Base-by-base conservation (phyloP, 495 filamentous ascomycete species). In the Corynascus novoguineensis region DNA sequence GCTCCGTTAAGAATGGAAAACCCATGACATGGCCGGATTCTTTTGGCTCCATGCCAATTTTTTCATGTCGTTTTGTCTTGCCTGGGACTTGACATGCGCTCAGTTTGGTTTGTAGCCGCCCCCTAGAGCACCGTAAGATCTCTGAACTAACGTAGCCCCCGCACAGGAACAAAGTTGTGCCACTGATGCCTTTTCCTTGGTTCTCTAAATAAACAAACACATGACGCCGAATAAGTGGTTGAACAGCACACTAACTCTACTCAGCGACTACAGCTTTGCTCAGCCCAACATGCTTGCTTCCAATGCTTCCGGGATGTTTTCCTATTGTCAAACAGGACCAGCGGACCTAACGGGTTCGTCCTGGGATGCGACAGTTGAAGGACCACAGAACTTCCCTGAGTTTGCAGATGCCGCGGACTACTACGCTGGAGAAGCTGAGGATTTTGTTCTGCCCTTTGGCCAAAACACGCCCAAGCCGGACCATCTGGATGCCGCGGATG, bases 311-410 rank as follows among this genome's bases (percentile, higher is more conserved):
- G 75, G 70, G 62, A 72, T 75, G 68, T 76, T 77, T 77, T 75
- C 71, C 73, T 78, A 73, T 67, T 76, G 72, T 73, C 76, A 79
- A 52, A 76, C 76, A 71, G 75, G 71, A 77, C 76, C 75, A 72
- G 65, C 73, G 64, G 75, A 76, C 73, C 73, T 75, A 21, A 60
- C 62, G 55, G 69, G 76, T 74, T 71, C 74, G 68, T 69, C 74
- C 64, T 79, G 76, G 76, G 76, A 77, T 53, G 54, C 76, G 65
- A 69, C 75, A 72, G 68, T 67, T 66, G 75, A 78, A 76, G 76
- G 74, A 59, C 64, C 74, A 76, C 75, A 79, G 75, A 77, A 76
- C 74, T 78, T 77, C 61, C 72, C 62, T 60, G 71, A 74, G 28
- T 68, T 68, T 58, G 54, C 65, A 40, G 71, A 71, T 52, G 44